These are phyloP conservation scores for Beauveria bassiana DNA, from an alignment of 2,329 filamentous ascomycete species.

Conservation along the genomic window DNA sequence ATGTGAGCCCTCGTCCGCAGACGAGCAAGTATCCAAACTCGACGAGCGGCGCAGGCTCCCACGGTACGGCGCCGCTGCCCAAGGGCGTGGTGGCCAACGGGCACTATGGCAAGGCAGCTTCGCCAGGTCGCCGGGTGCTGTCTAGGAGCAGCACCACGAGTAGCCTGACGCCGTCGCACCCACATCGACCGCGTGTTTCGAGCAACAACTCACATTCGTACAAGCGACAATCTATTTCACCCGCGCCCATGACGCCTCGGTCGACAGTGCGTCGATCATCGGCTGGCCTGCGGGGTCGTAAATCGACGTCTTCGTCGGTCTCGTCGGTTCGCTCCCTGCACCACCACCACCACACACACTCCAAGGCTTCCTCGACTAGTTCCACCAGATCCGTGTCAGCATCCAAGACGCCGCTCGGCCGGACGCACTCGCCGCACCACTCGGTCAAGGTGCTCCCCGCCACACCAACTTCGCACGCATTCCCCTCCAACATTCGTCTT, in stretches of 20 bases:
- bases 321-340: constrained; percentile 90
- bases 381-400: constrained; percentile 68
- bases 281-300: constrained; percentile 76
- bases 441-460: constrained; percentile 94
- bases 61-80: constrained; percentile 38
- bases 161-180: constrained; percentile 21
- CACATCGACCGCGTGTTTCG: constrained; percentile 22
- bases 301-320: constrained; percentile 92
- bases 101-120: constrained; percentile 25
- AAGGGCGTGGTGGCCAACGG: constrained; percentile 47
- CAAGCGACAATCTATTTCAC: constrained; percentile 75
- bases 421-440: constrained; percentile 70
- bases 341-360: constrained; percentile 78
- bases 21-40: constrained; percentile 48
- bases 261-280: constrained; percentile 79
- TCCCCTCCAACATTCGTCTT: constrained; percentile 80
- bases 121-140: constrained; percentile 15
- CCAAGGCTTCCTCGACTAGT: constrained; percentile 89
- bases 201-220: constrained; percentile 33
- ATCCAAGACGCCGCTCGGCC: constrained; percentile 57
- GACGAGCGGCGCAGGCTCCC: constrained; percentile 23
- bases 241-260: constrained; percentile 79
- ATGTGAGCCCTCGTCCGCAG: constrained; percentile 50
- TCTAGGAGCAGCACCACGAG: constrained; percentile 18
- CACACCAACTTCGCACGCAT: constrained; percentile 66